Evolutionary conservation across 768 basidiomycete genomes (phyloP).

Genomic region (Lactifluus volemus): DNA sequence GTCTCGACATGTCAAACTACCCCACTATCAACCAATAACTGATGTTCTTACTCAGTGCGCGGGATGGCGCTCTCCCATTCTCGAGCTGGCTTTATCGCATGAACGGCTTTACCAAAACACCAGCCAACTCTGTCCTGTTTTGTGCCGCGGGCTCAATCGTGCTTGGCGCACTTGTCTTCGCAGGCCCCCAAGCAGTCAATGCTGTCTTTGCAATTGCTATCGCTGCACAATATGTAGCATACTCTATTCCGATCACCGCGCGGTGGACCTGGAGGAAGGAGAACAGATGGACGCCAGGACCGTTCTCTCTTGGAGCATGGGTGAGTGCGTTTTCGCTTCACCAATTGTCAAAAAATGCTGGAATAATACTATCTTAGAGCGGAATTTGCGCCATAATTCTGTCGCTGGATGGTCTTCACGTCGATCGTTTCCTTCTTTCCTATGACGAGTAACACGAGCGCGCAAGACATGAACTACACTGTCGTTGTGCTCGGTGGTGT

Average conservation of each 20-base stretch:
- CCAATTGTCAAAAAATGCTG: conserved; percentile 7
- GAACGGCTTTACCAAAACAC: conserved; percentile 43
- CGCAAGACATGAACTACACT: conserved; percentile 60
- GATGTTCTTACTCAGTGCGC: conserved; percentile 21
- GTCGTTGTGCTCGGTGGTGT: conserved; percentile 57
- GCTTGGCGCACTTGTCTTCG: conserved; percentile 46
- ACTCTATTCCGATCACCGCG: conserved; percentile 40
- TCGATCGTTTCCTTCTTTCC: conserved; percentile 58
- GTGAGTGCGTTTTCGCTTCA: conserved; percentile 24
- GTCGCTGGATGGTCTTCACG: conserved; percentile 62
- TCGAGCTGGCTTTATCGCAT: conserved; percentile 49
- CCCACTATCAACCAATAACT: background rate
- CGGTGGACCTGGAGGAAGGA: conserved; percentile 39
- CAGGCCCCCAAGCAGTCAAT: conserved; percentile 46
- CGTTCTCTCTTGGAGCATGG: conserved; percentile 38
- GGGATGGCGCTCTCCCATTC: conserved; percentile 54
- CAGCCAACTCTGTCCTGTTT: conserved; percentile 54
- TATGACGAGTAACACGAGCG: conserved; percentile 35
- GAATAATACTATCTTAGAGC: conserved; percentile 33
- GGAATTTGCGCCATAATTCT: conserved; percentile 45
- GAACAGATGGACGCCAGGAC: conserved; percentile 31
- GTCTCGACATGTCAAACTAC: conserved; percentile 1
- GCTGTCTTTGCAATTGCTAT: conserved; percentile 48
- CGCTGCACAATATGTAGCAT: conserved; percentile 39
- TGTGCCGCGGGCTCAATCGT: conserved; percentile 31